Conservation (phyloP, 1,284 basidiomycete species). For the Violaceomyces palustris region DNA sequence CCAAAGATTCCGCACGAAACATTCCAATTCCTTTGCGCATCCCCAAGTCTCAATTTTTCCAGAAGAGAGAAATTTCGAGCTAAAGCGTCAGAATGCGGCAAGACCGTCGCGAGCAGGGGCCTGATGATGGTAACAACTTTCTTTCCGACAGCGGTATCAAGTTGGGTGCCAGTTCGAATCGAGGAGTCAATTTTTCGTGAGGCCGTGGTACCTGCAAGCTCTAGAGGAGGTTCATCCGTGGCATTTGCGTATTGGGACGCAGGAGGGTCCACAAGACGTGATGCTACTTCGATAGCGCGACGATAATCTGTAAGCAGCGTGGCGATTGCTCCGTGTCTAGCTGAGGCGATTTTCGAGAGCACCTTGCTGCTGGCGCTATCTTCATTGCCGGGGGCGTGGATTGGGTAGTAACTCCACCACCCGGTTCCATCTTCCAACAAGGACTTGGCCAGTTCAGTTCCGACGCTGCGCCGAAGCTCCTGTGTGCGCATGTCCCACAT, state of each 20-base stretch:
- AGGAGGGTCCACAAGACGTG: slow-evolving; percentile 11
- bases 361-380: slow-evolving; percentile 29
- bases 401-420: slow-evolving; percentile 21
- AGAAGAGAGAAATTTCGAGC: too few relatives aligned
- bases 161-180: too few relatives aligned
- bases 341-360: slow-evolving; percentile 26
- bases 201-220: too few relatives aligned
- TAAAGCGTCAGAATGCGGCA: too few relatives aligned
- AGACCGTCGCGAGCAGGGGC: neutral
- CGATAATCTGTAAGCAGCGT: slow-evolving; percentile 41
- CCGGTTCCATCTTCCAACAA: slow-evolving; percentile 59
- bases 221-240: too few relatives aligned
- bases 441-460: slow-evolving; percentile 69
- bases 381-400: slow-evolving; percentile 13
- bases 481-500: slow-evolving; percentile 81
- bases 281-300: slow-evolving; percentile 41
- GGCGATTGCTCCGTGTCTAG: slow-evolving; percentile 11
- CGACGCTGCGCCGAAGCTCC: slow-evolving; percentile 81
- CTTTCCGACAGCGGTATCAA: too few relatives aligned
- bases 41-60: too few relatives aligned
- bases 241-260: slow-evolving; percentile 1
- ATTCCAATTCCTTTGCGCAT: too few relatives aligned
- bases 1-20: too few relatives aligned
- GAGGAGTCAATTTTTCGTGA: too few relatives aligned
- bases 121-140: too few relatives aligned